Conservation (phyloP, 2,329 filamentous ascomycete genomes). For the Fusarium sublunatum region DNA sequence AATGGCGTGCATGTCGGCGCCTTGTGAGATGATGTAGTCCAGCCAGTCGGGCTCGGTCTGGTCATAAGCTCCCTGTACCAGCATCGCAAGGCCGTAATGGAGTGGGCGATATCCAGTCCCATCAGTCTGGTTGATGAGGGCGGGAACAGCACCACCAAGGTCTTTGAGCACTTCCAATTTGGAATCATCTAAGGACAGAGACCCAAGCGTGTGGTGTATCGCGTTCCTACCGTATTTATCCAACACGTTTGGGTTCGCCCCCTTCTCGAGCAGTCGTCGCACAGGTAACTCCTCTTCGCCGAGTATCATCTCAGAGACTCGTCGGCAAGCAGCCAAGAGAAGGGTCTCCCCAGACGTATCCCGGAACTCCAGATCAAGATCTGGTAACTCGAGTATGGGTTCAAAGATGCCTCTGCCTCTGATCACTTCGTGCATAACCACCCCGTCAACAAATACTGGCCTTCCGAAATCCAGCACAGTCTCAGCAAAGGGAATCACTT, state of each 20-base stretch:
- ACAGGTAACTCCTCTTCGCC: background rate
- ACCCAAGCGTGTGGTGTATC: conserved; percentile 22
- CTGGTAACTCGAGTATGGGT: conserved; percentile 21
- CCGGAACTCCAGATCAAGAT: conserved; percentile 24
- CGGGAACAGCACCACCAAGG: conserved; percentile 1
- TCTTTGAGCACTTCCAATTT: conserved; percentile 9
- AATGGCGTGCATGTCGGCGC: conserved; percentile 16
- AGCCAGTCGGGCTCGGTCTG: conserved; percentile 7
- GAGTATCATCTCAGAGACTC: accelerated
- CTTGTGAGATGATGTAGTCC: conserved; percentile 17
- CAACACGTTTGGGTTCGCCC: conserved; percentile 20
- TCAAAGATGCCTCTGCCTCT: background rate
- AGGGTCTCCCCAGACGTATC: conserved; percentile 22
- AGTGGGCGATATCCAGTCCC: conserved; percentile 29
- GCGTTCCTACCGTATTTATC: conserved; percentile 29
- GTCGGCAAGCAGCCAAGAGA: conserved; percentile 23
- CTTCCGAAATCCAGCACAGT: background rate
- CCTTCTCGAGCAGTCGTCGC: conserved; percentile 18
- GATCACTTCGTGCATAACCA: conserved; percentile 26
- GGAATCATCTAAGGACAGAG: background rate
- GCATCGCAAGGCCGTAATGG: conserved; percentile 23
- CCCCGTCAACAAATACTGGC: background rate
- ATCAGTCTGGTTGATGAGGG: conserved; percentile 28
- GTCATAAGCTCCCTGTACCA: background rate
- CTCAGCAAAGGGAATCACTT: background rate